phyloP scores from a whole-genome alignment of 129 eudicot genomes.

The Flaveria ramosissima region DNA sequence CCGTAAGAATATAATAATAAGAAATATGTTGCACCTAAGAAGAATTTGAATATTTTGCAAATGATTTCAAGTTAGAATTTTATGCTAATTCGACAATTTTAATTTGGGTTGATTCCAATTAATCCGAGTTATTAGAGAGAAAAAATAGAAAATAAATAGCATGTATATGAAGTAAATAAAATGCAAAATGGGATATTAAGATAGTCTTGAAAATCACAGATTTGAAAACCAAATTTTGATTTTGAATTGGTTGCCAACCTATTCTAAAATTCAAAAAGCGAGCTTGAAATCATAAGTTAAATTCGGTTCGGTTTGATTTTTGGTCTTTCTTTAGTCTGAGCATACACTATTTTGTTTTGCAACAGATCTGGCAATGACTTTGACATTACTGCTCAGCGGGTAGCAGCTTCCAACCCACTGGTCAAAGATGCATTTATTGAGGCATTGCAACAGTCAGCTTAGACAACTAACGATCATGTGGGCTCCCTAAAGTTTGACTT shows the following conservation, averaged over 20 bases:
- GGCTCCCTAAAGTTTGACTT: conserved; percentile 10
- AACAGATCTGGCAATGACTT: conserved; percentile 83
- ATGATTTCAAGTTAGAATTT: too few relatives aligned
- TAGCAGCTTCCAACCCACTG: conserved; percentile 83
- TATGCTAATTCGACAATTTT: too few relatives aligned
- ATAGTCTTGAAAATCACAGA: too few relatives aligned
- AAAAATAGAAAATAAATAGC: neutral
- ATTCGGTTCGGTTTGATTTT: neutral
- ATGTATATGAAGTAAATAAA: neutral
- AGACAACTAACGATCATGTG: neutral
- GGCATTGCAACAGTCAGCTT: conserved; percentile 62
- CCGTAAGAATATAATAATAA: conserved; percentile 66
- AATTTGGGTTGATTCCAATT: too few relatives aligned
- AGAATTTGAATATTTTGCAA: neutral
- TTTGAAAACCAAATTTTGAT: too few relatives aligned
- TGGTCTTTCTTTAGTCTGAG: too few relatives aligned
- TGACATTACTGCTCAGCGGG: conserved; percentile 72
- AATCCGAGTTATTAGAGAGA: neutral
- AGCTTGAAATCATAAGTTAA: too few relatives aligned
- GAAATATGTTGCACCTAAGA: neutral
- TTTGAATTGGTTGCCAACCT: too few relatives aligned
- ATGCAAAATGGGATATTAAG: too few relatives aligned
- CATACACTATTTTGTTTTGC: conserved; percentile 9
- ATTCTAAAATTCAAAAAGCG: too few relatives aligned
- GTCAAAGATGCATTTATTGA: conserved; percentile 73